A percentile compares a stretch with the other conserved stretches of the same genome.
These are phyloP conservation scores for Chalciporus piperatus DNA, from an alignment of 768 basidiomycete genomes.

Conservation along the genomic window DNA sequence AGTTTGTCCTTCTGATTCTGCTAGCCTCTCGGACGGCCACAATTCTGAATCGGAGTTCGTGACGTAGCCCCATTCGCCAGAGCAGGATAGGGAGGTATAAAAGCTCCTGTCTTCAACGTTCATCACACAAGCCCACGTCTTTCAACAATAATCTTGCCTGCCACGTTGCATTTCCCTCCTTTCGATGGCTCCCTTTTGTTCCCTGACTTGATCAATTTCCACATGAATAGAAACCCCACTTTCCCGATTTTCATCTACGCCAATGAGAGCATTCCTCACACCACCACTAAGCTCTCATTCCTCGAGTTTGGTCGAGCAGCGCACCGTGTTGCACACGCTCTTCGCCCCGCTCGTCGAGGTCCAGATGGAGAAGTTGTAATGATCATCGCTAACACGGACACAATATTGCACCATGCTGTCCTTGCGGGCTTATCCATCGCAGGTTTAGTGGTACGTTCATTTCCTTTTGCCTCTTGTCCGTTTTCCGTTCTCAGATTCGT, in stretches of 20 bases:
- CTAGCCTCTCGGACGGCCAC: no score
- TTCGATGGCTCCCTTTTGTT: slow-evolving; percentile 23
- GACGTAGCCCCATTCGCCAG: no score
- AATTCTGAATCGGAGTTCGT: no score
- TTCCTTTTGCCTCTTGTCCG: slow-evolving; percentile 25
- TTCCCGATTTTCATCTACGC: slow-evolving; percentile 20
- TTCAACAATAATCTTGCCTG: slow-evolving; percentile 3
- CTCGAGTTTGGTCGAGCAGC: slow-evolving; percentile 29
- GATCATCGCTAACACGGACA: slow-evolving; percentile 30
- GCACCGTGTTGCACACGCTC: slow-evolving; percentile 37
- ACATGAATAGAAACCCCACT: slow-evolving; percentile 24
- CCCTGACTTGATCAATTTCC: slow-evolving; percentile 26
- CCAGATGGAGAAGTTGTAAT: slow-evolving; percentile 20
- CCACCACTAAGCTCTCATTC: slow-evolving; percentile 20
- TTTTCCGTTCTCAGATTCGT: slow-evolving; percentile 18
- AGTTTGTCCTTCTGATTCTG: no score
- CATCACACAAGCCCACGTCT: neutral
- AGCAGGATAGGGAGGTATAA: no score
- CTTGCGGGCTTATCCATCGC: slow-evolving; percentile 38
- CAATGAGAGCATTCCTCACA: slow-evolving; percentile 8
- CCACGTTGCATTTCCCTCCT: slow-evolving; percentile 13
- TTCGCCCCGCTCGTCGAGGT: slow-evolving; percentile 34
- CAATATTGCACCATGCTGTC: slow-evolving; percentile 33
- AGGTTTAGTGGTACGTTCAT: slow-evolving; percentile 33
- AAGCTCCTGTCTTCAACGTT: no score